Base-by-base conservation (phyloP, 345 rosid genomes). In the Dipteronia dyeriana region DNA sequence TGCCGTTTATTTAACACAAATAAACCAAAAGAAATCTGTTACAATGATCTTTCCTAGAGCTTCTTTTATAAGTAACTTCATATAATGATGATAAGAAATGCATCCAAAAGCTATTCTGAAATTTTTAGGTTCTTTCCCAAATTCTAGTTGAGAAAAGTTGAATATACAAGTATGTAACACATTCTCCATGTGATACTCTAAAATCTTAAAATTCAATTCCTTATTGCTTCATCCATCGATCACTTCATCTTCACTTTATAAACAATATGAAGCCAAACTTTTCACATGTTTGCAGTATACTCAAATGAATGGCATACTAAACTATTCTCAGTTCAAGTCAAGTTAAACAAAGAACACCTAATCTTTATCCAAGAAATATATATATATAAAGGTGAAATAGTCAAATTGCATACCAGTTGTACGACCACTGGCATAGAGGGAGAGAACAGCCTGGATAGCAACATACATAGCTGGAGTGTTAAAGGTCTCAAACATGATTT, bases 381-480 rank as follows among this genome's bases (percentile, higher is more conserved):
- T 17, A 29, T 17, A 31, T 4, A 60, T 6, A 23, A 74, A 39
- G 73, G 68, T 38, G 22, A 47, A 68, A 41, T 62, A 13, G 67
- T 74, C 41, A 79, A 56, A 66, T 70, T 67, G 72, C 88, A 82
- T 57, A 87, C 91, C 90, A 74, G 90, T 90, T 69, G 94, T 90
- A 78, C 92, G 91, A 76, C 94, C 90, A 84, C 94, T 90, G 25
- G 91, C 90, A 78, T 88, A 90, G 43, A 88, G 90, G 69, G 91
- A 90, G 68, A 88, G 92, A 79, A 88, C 91, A 79, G 91, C 90
- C 82, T 88, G 91, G 75, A 88, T 88, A 20, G 91, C 91, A 5
- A 85, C 92, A 79, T 88, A 88, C 92, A 88, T 88, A 60, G 92
- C 88, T 4, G 90, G 91, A 80, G 88, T 74, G 67, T 86, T 88